Conservation (phyloP, 2,329 filamentous ascomycete species). For the Akanthomyces lecanii region DNA sequence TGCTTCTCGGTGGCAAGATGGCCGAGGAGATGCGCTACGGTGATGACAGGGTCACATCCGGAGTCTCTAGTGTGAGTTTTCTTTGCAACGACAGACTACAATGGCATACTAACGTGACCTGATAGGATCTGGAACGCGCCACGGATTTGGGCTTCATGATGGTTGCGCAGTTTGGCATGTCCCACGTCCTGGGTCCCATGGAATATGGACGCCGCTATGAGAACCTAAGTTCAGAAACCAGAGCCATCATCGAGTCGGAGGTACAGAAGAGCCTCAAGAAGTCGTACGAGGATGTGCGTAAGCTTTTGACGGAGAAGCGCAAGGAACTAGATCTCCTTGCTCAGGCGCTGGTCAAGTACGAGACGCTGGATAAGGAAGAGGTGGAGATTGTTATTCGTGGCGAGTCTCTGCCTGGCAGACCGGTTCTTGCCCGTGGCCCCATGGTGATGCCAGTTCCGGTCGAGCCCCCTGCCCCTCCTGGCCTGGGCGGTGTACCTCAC, state of each 20-base stretch:
- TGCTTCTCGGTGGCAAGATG: conserved; percentile 80
- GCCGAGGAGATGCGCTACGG: conserved; percentile 91
- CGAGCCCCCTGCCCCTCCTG: conserved; percentile 32
- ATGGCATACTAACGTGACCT: conserved; percentile 25
- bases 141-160: conserved; percentile 81
- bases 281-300: conserved; percentile 67
- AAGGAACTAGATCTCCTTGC: conserved; percentile 85
- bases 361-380: conserved; percentile 84
- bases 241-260: conserved; percentile 80
- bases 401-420: conserved; percentile 70
- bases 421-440: conserved; percentile 50
- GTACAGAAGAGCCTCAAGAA: conserved; percentile 82
- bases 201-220: conserved; percentile 80
- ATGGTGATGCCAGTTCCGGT: conserved; percentile 36
- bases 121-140: conserved; percentile 74
- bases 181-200: conserved; percentile 78
- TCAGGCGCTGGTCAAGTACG: conserved; percentile 87
- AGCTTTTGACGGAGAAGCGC: conserved; percentile 68
- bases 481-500: conserved; percentile 31
- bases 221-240: conserved; percentile 78
- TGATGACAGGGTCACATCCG: conserved; percentile 84
- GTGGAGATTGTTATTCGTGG: conserved; percentile 87
- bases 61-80: conserved; percentile 67
- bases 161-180: conserved; percentile 89
- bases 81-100: not conserved